These are phyloP conservation scores for Telfairia occidentalis DNA, from an alignment of 331 rosid genomes.

Conservation along the genomic window DNA sequence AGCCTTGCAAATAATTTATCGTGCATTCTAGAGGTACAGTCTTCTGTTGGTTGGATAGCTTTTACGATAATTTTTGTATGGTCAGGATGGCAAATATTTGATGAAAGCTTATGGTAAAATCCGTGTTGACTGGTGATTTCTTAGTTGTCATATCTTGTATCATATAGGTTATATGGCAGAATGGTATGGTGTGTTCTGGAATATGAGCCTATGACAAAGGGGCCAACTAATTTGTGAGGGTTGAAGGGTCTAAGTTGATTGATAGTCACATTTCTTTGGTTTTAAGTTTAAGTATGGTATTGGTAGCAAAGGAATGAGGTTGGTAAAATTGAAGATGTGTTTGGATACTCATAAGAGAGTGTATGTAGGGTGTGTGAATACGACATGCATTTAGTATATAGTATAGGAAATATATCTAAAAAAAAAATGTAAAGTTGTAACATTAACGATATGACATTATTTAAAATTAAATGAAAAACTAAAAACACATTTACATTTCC, in stretches of 20 bases:
- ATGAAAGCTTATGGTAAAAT: not conserved
- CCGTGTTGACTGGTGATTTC: not conserved
- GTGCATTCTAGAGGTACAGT: conserved; percentile 97
- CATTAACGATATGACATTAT: no score
- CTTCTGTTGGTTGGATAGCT: not conserved
- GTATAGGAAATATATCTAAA: not conserved
- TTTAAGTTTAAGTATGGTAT: not conserved
- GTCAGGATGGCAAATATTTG: not conserved
- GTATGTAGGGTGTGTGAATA: not conserved
- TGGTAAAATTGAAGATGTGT: not conserved
- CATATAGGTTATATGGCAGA: not conserved
- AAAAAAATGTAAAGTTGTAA: not conserved
- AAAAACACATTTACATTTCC: not conserved
- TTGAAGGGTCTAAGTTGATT: not conserved
- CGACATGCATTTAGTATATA: not conserved
- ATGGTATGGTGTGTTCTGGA: not conserved
- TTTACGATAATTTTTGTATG: not conserved
- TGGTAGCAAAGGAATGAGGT: not conserved
- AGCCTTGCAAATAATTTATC: conserved; percentile 89
- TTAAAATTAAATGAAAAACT: not conserved
- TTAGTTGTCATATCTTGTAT: not conserved
- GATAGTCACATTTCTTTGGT: not conserved
- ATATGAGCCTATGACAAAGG: not conserved
- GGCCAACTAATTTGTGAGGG: not conserved
- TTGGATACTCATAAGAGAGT: not conserved